Percentiles rank a stretch among this genome's conserved stretches.
phyloP scores from a whole-genome alignment of 495 filamentous ascomycete genomes.

The Penicillium silybi region DNA sequence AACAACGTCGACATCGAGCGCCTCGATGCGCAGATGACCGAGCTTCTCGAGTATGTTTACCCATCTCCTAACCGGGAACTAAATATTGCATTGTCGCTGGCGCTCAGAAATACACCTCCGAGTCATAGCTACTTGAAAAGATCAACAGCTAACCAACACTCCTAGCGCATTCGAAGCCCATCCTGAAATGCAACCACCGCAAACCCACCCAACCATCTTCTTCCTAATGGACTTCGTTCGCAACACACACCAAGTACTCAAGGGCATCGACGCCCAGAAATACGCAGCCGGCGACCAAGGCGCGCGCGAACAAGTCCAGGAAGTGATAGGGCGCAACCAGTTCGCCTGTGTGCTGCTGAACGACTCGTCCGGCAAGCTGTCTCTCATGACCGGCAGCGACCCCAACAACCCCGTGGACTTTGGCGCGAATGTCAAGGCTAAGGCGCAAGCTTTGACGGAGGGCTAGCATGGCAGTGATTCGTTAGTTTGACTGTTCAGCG shows the following conservation, averaged over 20 bases:
- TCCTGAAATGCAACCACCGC: constrained; percentile 28
- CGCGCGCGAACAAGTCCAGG: constrained; percentile 11
- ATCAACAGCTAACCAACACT: constrained; percentile 1
- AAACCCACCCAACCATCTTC: constrained; percentile 30
- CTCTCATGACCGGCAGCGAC: constrained; percentile 19
- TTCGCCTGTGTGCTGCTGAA: constrained; percentile 27
- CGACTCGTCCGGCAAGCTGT: constrained; percentile 26
- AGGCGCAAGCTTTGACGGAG: constrained; percentile 14
- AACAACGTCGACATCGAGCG: constrained; percentile 11
- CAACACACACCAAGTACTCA: constrained; percentile 26
- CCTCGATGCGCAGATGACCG: constrained; percentile 22
- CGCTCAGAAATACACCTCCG: neutral
- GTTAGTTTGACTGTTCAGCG: neutral
- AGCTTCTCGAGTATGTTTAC: constrained; percentile 25
- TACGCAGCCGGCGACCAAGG: constrained; percentile 19
- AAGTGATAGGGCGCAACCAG: constrained; percentile 28
- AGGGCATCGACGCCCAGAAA: constrained; percentile 23
- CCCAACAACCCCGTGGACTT: constrained; percentile 24
- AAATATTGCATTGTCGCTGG: neutral
- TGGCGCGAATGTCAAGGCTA: constrained; percentile 23
- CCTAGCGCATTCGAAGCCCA: constrained; percentile 29
- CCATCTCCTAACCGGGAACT: neutral
- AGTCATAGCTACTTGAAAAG: neutral
- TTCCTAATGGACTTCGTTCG: constrained; percentile 33
- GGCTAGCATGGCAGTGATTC: neutral